Conservation (phyloP, 1,284 basidiomycete genomes). For the Trichosporon ovoides region DNA sequence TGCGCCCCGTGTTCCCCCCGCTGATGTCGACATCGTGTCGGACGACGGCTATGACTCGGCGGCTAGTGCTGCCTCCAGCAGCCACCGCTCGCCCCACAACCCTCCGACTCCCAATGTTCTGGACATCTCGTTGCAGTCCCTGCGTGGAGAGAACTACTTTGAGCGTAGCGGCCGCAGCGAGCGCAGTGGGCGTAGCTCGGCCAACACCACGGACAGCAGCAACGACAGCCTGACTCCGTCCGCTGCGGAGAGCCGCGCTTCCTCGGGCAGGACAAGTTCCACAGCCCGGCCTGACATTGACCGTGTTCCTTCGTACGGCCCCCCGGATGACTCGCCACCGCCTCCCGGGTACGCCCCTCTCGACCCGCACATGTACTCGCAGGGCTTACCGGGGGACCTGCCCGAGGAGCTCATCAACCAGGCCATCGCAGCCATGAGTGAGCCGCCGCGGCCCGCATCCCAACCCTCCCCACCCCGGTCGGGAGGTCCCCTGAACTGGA, state of each 20-base stretch:
- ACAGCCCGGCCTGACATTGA: constrained; percentile 6
- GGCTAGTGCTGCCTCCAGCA: constrained; percentile 4
- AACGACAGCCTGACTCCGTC: not conserved
- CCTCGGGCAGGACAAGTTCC: constrained; percentile 1
- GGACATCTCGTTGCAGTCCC: constrained; percentile 53
- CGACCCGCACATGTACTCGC: constrained; percentile 47
- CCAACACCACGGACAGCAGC: constrained; percentile 2
- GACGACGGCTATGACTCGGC: constrained; percentile 23
- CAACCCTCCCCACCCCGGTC: not conserved
- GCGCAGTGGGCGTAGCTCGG: constrained; percentile 11
- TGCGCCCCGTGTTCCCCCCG: constrained; percentile 32
- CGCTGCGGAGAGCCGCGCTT: not conserved
- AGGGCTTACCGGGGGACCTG: constrained; percentile 47
- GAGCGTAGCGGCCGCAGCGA: constrained; percentile 22
- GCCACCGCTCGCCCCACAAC: constrained; percentile 42
- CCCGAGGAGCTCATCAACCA: constrained; percentile 48
- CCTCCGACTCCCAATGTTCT: constrained; percentile 55
- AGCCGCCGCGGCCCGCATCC: not conserved
- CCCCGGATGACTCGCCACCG: constrained; percentile 25
- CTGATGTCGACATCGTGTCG: constrained; percentile 25
- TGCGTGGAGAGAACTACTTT: constrained; percentile 39
- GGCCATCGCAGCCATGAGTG: constrained; percentile 46
- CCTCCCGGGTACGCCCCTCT: constrained; percentile 49
- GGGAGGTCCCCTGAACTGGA: not conserved
- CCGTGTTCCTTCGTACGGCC: constrained; percentile 17